phyloP scores from a whole-genome alignment of 1,139 yeast species.

The Yamadazyma siamensis region DNA sequence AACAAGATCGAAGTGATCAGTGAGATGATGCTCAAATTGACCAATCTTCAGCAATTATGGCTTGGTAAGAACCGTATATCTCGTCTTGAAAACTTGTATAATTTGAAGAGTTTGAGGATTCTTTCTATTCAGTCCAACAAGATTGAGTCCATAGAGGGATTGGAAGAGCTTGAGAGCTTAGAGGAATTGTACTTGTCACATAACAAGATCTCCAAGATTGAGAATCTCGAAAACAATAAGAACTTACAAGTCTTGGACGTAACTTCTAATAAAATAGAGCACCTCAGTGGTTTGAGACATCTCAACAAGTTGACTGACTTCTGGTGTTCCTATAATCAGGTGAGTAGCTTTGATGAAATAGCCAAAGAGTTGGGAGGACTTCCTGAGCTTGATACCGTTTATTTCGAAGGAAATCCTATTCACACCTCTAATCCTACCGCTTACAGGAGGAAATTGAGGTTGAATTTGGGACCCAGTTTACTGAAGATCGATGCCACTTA shows the following conservation, averaged over 20 bases:
- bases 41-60: conserved; percentile 76
- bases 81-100: conserved; percentile 58
- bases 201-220: conserved; percentile 73
- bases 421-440: conserved; percentile 72
- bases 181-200: conserved; percentile 90
- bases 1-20: conserved; percentile 68
- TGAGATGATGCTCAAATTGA: conserved; percentile 51
- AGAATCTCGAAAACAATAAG: conserved; percentile 68
- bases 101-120: conserved; percentile 63
- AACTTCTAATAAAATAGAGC: conserved; percentile 65
- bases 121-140: conserved; percentile 89
- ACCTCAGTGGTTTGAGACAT: conserved; percentile 64
- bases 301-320: conserved; percentile 74
- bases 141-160: conserved; percentile 74
- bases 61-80: conserved; percentile 83
- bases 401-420: conserved; percentile 92
- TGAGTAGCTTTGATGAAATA: conserved; percentile 67
- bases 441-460: conserved; percentile 76
- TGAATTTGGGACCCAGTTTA: conserved; percentile 71
- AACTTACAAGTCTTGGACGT: conserved; percentile 78
- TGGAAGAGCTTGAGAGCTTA: conserved; percentile 65
- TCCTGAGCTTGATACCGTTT: conserved; percentile 77
- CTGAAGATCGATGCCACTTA: conserved; percentile 91
- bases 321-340: conserved; percentile 84
- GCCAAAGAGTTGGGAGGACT: conserved; percentile 61